A percentile compares a stretch with the other conserved stretches of the same genome.
These are phyloP conservation scores for Amphicarpaea edgeworthii DNA, from an alignment of 306 rosid genomes.

Conservation along the genomic window DNA sequence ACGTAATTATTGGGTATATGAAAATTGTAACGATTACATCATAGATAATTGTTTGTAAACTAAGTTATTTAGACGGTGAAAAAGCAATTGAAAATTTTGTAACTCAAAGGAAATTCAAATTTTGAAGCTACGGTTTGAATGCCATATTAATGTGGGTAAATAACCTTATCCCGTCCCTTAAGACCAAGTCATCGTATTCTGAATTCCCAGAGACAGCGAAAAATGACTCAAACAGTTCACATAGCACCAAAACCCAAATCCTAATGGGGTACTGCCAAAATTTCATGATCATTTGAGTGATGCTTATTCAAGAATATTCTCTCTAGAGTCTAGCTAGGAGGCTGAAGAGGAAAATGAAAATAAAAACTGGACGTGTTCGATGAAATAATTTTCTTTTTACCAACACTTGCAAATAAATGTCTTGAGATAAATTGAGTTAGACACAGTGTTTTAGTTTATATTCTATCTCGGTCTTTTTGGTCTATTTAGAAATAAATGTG, in stretches of 20 bases:
- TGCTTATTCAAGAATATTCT: background rate
- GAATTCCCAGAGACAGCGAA: background rate
- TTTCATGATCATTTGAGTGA: background rate
- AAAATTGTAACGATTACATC: background rate
- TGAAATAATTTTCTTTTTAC: background rate
- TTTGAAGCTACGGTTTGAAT: background rate
- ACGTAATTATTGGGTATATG: background rate
- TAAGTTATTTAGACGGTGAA: background rate
- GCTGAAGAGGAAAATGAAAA: background rate
- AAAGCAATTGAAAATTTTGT: background rate
- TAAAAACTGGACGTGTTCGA: background rate
- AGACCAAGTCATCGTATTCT: conserved; percentile 32
- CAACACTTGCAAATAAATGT: background rate
- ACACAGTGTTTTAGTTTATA: background rate
- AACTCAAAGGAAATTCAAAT: conserved; percentile 1
- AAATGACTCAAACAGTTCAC: background rate
- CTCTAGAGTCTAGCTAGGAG: background rate
- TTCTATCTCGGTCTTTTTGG: background rate
- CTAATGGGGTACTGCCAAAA: background rate
- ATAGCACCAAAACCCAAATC: background rate
- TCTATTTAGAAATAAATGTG: conserved; percentile 36
- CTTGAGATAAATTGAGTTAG: too few relatives aligned
- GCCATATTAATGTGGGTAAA: background rate
- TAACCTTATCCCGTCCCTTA: background rate
- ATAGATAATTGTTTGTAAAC: background rate